Evolutionary conservation across 2,329 filamentous ascomycete genomes (phyloP), one percentile per base, ranked within the genome.

Genomic region (Capronia epimyces): DNA sequence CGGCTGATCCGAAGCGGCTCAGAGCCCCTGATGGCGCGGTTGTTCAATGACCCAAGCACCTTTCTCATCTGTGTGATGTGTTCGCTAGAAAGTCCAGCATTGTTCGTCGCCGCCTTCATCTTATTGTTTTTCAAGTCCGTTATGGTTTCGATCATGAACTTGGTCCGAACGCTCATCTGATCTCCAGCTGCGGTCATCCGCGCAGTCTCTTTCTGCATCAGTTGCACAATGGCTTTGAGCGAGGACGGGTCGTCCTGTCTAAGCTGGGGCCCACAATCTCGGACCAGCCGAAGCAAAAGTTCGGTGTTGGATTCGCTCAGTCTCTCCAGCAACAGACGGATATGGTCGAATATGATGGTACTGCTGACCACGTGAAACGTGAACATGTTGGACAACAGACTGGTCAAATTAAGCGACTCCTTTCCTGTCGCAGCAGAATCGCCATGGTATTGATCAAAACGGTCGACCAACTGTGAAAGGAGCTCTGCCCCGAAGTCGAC

Each of bases 121-220:
- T 88, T 88, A 69, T 93, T 96, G 73, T 95, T 95, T 67, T 95
- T 95, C 24, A 98, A 76, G 62, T 95, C 88, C 52, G 87, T 89
- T 67, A 98, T 95, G 1, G 86, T 93, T 64, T 97, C 91, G 45
- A 98, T 87, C 90, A 97, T 97, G 70, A 96, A 96, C 60, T 87
- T 94, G 1, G 91, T 96, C 49, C 93, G 83, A 8, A 90, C 87
- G 1, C 89, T 91, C 22, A 95, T 73, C 16, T 52, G 37, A 24
- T 57, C 49, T 16, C 82, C 85, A 10, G 74, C 73, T 62, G 87
- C 81, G 3, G 86, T 87, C 29, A 78, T 72, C 53, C 81, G 82
- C 1, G 80, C 74, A 2, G 90, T 79, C 1, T 84, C 81, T 18
- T 84, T 82, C 58, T 88, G 87, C 51, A 97, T 79, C 43, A 89